Base-by-base conservation (phyloP, 371 early-diverging fungal genomes). In the Actinomortierella ambigua region DNA sequence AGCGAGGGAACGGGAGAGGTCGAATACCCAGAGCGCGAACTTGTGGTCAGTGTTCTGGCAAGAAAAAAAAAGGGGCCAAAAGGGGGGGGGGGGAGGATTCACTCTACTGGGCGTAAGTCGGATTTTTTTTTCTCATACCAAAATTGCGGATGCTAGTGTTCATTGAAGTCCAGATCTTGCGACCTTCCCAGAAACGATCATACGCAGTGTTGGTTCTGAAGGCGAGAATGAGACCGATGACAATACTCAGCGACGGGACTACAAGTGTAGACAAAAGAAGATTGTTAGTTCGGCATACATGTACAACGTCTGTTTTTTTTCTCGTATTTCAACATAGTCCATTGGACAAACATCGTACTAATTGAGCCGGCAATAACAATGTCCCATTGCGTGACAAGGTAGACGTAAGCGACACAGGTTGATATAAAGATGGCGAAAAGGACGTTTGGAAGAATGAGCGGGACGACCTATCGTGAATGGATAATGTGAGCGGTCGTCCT, bases 141-240 rank as follows among this genome's bases (percentile, higher is more conserved):
- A 90, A 63, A 51, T 88, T 88, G 17, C 88, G 80, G 27, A 79
- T 77, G 44, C 82, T 83, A 23, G 84, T 82, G 27, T 71, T 71
- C 57, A 91, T 63, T 11, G 80, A 77, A 43, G 82, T 82, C 88
- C 89, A 91, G 11, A 87, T 70, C 51, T 83, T 83, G 59, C 91
- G 78, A 15, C 89, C 93, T 60, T 91, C 93, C 68, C 86, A 89
- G 76, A 86, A 93, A 20, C 93, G 79, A 27, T 89, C 90, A 69
- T 93, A 93, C 1, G 90, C 83, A 1, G 90, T 88, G 73, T 92
- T 91, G 63, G 90, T 92, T 55, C 92, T 82, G 76, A 93, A 93
- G 41, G 88, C 90, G 44, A 91, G 78, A 26, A 91, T 77, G 59
- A 90, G 60, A 75, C 87, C 89, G 5, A 92, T 79, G 5, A 88